A percentile compares a stretch with the other conserved stretches of the same genome.
Conservation (phyloP, 768 basidiomycete genomes). For the Macrolepiota fuliginosa region DNA sequence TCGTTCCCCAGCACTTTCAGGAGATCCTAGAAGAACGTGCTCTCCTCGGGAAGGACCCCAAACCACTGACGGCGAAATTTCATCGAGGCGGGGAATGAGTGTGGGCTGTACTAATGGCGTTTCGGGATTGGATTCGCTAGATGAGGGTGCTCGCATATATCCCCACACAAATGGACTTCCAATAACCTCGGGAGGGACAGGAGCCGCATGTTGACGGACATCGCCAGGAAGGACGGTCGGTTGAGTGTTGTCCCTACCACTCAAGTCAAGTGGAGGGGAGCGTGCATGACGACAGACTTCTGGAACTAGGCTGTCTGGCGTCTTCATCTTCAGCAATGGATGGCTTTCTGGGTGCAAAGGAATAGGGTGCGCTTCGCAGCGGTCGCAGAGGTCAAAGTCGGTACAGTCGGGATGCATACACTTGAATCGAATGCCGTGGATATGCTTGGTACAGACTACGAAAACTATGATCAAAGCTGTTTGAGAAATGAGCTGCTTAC, state of each 20-base stretch:
- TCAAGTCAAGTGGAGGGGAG: not conserved
- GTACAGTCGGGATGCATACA: conserved; percentile 78
- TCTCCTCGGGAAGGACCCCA: not conserved
- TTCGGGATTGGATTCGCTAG: not conserved
- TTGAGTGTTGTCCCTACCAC: not conserved
- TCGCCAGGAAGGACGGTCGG: not conserved
- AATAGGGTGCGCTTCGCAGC: conserved; percentile 80
- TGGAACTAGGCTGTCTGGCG: conserved; percentile 40
- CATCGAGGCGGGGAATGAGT: conserved; percentile 13
- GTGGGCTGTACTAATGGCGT: not conserved
- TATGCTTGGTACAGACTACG: conserved; percentile 10
- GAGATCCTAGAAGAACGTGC: not conserved
- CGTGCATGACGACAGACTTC: conserved; percentile 21
- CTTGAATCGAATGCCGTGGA: conserved; percentile 29
- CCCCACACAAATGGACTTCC: conserved; percentile 9
- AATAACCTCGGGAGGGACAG: not conserved
- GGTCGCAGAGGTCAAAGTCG: conserved; percentile 78
- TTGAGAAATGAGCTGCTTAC: conserved; percentile 15
- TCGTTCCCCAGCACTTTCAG: not conserved
- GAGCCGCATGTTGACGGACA: not conserved
- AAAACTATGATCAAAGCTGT: not conserved
- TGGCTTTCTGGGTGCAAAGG: conserved; percentile 70
- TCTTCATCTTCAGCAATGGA: conserved; percentile 72
- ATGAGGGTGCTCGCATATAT: conserved; percentile 1
- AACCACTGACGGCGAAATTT: conserved; percentile 13